Evolutionary conservation across 2,329 filamentous ascomycete species (phyloP).

Genomic region (Truncatella angustata): DNA sequence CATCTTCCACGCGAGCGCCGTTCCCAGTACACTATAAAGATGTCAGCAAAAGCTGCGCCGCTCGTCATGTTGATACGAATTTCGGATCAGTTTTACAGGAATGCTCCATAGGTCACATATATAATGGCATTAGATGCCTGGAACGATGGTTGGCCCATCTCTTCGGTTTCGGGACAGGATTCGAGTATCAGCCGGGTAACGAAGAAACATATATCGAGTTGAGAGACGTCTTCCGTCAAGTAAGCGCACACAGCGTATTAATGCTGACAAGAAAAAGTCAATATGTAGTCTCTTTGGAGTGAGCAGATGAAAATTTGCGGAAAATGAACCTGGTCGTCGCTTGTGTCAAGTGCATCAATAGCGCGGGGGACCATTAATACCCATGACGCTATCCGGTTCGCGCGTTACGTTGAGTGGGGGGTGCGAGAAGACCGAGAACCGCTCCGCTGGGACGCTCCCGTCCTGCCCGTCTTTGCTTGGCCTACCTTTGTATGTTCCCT

Average conservation of each 20-base stretch:
- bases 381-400: slow-evolving; percentile 4
- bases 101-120: slow-evolving; percentile 74
- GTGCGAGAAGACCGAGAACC: background rate
- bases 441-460: background rate
- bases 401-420: slow-evolving; percentile 2
- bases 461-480: background rate
- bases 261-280: too few relatives aligned
- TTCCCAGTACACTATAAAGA: slow-evolving; percentile 58
- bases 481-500: too few relatives aligned
- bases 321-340: slow-evolving; percentile 1
- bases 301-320: too few relatives aligned
- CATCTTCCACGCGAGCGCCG: slow-evolving; percentile 55
- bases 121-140: slow-evolving; percentile 81
- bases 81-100: slow-evolving; percentile 72
- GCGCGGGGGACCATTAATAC: background rate
- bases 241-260: too few relatives aligned
- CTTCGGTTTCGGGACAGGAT: background rate
- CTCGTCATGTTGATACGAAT: too few relatives aligned
- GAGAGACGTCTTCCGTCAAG: background rate
- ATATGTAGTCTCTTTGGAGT: too few relatives aligned
- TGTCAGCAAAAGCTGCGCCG: too few relatives aligned
- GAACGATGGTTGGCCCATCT: slow-evolving; percentile 73
- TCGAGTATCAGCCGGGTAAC: background rate
- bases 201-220: background rate
- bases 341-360: background rate